Evolutionary conservation across 805 yeast species (phyloP), one percentile per base, ranked within the genome.

Genomic region (Saturnispora bothae): DNA sequence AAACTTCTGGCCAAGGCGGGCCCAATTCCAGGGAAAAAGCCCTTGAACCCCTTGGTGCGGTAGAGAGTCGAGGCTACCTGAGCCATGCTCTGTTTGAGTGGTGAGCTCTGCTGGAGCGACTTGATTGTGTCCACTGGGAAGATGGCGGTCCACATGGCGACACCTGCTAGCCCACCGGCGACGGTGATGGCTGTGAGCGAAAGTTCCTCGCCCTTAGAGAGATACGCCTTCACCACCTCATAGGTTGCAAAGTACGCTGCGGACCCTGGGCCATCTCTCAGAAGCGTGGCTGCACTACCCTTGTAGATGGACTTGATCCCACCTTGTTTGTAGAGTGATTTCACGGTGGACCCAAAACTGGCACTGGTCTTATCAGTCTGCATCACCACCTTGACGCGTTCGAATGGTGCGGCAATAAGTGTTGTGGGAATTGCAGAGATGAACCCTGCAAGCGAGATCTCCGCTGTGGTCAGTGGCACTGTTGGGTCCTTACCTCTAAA

Each of bases 211-310:
- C 59, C 58, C 5, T 59, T 60, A 10, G 85, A 68, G 48, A 82
- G 66, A 42, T 56, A 61, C 40, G 71, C 68, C 61, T 92, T 92
- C 44, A 84, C 62, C 45, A 71, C 68, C 59, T 89, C 98, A 59
- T 89, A 89, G 2, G 95, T 83, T 3, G 96, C 97, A 59, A 92
- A 89, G 63, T 89, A 89, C 22, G 85, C 68, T 0, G 97, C 97
- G 13, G 94, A 80, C 2, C 98, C 98, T 1, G 98, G 97, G 1
- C 96, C 97, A 56, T 89, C 98, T 59, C 98, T 76, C 15, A 95
- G 94, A 44, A 89, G 63, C 1, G 98, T 89, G 3, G 96, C 96
- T 13, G 70, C 69, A 0, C 95, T 82, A 15, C 98, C 98, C 58
- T 84, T 83, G 63, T 83, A 89, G 20, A 92, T 69, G 1, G 96